Percentiles rank a stretch among this genome's conserved stretches.
Conservation (phyloP, 306 rosid genomes). For the Geum urbanum region DNA sequence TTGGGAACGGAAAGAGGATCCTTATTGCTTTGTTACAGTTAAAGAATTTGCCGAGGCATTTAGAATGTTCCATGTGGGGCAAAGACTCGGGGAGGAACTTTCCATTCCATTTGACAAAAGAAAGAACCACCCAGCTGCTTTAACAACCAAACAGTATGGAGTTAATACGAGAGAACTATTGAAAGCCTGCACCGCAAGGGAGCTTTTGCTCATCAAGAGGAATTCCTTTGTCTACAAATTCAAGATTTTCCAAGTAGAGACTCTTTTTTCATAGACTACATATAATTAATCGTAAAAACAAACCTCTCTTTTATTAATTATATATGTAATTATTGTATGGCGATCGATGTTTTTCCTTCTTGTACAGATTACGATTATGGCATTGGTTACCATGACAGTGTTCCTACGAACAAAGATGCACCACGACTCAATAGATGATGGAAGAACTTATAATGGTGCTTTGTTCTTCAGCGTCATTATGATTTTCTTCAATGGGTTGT, state of each 20-base stretch:
- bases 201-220: conserved; percentile 42
- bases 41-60: conserved; percentile 35
- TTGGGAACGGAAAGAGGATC: conserved; percentile 28
- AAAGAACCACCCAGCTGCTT: conserved; percentile 44
- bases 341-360: neutral
- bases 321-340: too few relatives aligned
- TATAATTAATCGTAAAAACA: too few relatives aligned
- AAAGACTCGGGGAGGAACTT: conserved; percentile 33
- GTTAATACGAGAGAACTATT: conserved; percentile 26
- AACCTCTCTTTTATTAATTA: too few relatives aligned
- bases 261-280: too few relatives aligned
- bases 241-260: conserved; percentile 39
- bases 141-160: conserved; percentile 32
- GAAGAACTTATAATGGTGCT: conserved; percentile 36
- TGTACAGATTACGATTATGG: conserved; percentile 44
- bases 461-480: conserved; percentile 27
- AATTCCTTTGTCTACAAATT: conserved; percentile 42
- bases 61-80: conserved; percentile 34
- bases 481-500: conserved; percentile 37
- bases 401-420: conserved; percentile 74
- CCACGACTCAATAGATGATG: conserved; percentile 39
- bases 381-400: conserved; percentile 45
- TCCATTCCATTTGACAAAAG: conserved; percentile 35
- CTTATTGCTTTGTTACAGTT: conserved; percentile 30
- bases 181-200: conserved; percentile 41